Evolutionary conservation across 208 protist genomes (phyloP).

Genomic region (Crithidia acanthocephali): DNA sequence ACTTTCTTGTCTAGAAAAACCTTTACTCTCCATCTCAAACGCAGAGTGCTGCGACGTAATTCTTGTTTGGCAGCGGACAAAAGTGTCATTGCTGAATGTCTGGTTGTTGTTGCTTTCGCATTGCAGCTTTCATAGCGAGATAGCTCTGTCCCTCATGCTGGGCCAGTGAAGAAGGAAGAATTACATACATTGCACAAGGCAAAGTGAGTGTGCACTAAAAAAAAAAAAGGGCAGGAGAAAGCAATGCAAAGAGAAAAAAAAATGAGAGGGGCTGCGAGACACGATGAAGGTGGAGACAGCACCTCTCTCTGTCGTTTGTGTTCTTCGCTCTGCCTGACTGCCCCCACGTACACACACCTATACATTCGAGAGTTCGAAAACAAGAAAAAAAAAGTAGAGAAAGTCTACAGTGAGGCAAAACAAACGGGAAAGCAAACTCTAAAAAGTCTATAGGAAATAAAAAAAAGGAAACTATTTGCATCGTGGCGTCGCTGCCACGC

Average conservation of each 20-base stretch:
- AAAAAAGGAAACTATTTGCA: not conserved
- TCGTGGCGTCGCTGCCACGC: not conserved
- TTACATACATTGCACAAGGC: not conserved
- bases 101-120: too few relatives aligned
- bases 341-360: not conserved
- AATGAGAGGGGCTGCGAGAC: not conserved
- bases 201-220: not conserved
- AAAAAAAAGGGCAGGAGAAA: not conserved
- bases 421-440: constrained; percentile 1
- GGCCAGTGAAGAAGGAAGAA: not conserved
- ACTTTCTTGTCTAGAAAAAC: too few relatives aligned
- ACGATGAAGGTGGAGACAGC: too few relatives aligned
- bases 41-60: too few relatives aligned
- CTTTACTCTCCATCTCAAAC: too few relatives aligned
- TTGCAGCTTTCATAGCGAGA: too few relatives aligned
- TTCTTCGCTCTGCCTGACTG: too few relatives aligned
- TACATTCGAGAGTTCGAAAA: constrained; percentile 17
- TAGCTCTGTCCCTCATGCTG: too few relatives aligned
- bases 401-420: constrained; percentile 9
- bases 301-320: too few relatives aligned
- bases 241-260: not conserved
- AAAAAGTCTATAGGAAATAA: not conserved
- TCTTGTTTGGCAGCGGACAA: too few relatives aligned
- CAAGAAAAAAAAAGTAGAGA: constrained; percentile 16
- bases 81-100: too few relatives aligned